These are phyloP conservation scores for Pythium folliculosum DNA, from an alignment of 352 stramenopile genomes.

Conservation along the genomic window DNA sequence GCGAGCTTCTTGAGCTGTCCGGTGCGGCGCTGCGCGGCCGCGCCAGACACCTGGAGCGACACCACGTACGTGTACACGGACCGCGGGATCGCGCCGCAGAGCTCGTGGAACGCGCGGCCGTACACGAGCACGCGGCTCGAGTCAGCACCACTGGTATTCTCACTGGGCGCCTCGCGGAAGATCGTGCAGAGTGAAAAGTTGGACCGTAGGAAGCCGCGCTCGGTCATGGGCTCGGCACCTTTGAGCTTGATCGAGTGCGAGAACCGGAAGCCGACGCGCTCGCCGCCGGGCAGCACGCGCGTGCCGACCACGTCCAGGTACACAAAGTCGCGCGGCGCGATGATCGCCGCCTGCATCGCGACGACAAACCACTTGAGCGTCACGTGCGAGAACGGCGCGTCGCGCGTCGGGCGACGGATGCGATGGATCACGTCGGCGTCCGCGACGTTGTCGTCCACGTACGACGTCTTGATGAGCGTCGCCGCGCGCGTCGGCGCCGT, in stretches of 20 bases:
- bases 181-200: conserved; percentile 44
- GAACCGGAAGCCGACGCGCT: conserved; percentile 53
- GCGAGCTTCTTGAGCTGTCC: conserved; percentile 17
- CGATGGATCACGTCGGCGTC: conserved; percentile 40
- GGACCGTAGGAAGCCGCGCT: conserved; percentile 28
- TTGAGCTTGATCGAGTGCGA: conserved; percentile 43
- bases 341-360: conserved; percentile 32
- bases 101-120: conserved; percentile 36
- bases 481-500: conserved; percentile 15
- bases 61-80: conserved; percentile 18
- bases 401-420: conserved; percentile 33
- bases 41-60: not conserved
- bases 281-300: conserved; percentile 29
- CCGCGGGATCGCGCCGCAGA: conserved; percentile 36
- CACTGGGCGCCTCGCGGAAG: conserved; percentile 32
- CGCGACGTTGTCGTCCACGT: conserved; percentile 40
- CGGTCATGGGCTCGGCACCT: not conserved
- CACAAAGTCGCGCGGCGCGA: conserved; percentile 40
- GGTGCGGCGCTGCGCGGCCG: conserved; percentile 9
- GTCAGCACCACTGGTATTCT: conserved; percentile 13
- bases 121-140: conserved; percentile 42
- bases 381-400: conserved; percentile 36
- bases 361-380: conserved; percentile 29
- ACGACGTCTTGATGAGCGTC: conserved; percentile 18
- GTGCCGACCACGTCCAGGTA: conserved; percentile 51